These are phyloP conservation scores for Arabis alpina DNA, from an alignment of 345 rosid genomes.

Conservation along the genomic window DNA sequence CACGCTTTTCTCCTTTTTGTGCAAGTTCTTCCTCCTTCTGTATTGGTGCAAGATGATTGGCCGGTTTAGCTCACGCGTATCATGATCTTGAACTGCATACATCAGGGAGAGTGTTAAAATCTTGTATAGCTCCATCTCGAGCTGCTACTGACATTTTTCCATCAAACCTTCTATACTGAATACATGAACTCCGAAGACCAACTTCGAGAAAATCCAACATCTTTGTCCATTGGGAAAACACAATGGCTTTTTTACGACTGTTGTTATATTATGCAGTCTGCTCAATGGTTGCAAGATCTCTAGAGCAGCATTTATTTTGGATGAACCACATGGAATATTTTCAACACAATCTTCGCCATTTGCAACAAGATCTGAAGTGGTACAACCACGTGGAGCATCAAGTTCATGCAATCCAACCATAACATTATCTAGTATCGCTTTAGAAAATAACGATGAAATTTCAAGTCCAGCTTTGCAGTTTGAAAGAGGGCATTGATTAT, in stretches of 20 bases:
- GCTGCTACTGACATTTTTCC: constrained; percentile 96
- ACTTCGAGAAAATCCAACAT: constrained; percentile 92
- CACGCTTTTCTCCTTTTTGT: too few species aligned
- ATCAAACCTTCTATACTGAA: constrained; percentile 92
- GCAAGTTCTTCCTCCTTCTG: too few species aligned
- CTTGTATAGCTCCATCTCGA: constrained; percentile 94
- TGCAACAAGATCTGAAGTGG: constrained; percentile 47
- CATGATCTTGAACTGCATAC: constrained; percentile 48
- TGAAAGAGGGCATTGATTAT: constrained; percentile 64
- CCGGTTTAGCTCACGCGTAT: too few species aligned
- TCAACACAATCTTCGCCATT: constrained; percentile 36
- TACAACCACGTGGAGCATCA: constrained; percentile 41
- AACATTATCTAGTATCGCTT: constrained; percentile 45
- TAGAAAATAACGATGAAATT: constrained; percentile 59
- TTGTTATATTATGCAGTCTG: constrained; percentile 35
- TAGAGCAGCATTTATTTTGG: constrained; percentile 86
- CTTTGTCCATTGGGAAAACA: constrained; percentile 98
- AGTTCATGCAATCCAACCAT: constrained; percentile 36
- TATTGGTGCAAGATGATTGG: too few species aligned
- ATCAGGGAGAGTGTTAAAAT: constrained; percentile 94
- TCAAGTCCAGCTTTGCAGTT: constrained; percentile 68
- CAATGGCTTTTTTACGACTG: constrained; percentile 69
- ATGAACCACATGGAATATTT: constrained; percentile 51
- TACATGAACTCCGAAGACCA: constrained; percentile 65
- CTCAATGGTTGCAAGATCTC: constrained; percentile 69